phyloP scores from a whole-genome alignment of 1,284 basidiomycete genomes.

The Ceratobasidium sp. region DNA sequence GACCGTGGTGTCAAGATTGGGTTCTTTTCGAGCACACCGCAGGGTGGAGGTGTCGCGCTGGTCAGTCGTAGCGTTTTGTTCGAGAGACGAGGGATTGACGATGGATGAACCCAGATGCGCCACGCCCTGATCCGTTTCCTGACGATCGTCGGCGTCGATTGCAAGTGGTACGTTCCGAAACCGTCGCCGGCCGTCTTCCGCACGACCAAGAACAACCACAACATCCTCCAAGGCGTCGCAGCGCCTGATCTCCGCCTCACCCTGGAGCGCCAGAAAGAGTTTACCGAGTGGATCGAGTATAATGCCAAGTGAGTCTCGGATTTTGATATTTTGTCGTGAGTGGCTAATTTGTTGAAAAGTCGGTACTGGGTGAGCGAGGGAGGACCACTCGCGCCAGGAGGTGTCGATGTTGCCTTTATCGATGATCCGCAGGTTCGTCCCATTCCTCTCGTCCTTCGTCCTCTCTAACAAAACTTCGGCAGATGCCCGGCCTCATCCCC shows the following conservation, averaged over 20 bases:
- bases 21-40: constrained; percentile 91
- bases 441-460: neutral
- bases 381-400: constrained; percentile 78
- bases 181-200: constrained; percentile 86
- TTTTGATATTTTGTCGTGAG: neutral
- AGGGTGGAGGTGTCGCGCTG: constrained; percentile 90
- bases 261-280: constrained; percentile 77
- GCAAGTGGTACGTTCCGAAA: constrained; percentile 88
- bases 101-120: constrained; percentile 70
- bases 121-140: constrained; percentile 88
- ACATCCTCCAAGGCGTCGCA: constrained; percentile 85
- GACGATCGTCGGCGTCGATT: constrained; percentile 79
- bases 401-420: constrained; percentile 86
- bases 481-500: constrained; percentile 88
- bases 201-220: constrained; percentile 93
- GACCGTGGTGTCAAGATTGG: constrained; percentile 85
- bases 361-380: constrained; percentile 81
- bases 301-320: constrained; percentile 58
- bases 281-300: constrained; percentile 81
- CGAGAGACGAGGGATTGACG: constrained; percentile 41
- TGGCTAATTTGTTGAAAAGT: neutral
- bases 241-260: constrained; percentile 76
- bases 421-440: constrained; percentile 64
- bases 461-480: constrained; percentile 50
- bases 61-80: constrained; percentile 59